Conservation (phyloP, 1,284 basidiomycete species). For the Trichosporon asahii region DNA sequence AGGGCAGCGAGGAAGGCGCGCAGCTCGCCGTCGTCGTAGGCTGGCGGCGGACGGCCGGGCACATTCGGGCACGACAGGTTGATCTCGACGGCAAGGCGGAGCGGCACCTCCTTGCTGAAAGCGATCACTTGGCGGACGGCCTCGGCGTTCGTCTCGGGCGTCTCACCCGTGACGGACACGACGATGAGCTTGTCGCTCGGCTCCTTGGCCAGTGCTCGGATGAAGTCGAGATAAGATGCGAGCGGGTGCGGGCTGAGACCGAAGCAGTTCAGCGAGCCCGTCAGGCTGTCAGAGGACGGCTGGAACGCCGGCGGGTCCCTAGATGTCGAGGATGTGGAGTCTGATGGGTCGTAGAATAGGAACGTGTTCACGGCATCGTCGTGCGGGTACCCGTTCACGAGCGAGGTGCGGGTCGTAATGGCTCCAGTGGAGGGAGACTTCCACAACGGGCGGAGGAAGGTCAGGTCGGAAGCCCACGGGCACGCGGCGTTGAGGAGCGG, state of each 20-base stretch:
- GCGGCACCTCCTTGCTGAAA: background rate
- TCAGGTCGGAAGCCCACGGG: constrained; percentile 22
- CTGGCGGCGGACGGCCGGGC: constrained; percentile 23
- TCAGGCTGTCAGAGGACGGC: background rate
- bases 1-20: constrained; percentile 18
- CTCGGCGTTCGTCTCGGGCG: constrained; percentile 16
- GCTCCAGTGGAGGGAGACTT: constrained; percentile 17
- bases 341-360: constrained; percentile 20
- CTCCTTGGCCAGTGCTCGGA: constrained; percentile 8
- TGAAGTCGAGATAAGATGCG: constrained; percentile 13
- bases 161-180: constrained; percentile 20
- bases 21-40: constrained; percentile 23
- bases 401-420: constrained; percentile 24
- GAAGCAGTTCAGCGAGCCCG: constrained; percentile 22
- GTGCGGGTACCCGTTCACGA: constrained; percentile 24
- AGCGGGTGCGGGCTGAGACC: constrained; percentile 20
- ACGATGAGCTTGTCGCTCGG: constrained; percentile 18
- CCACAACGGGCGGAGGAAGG: constrained; percentile 17
- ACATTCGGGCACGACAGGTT: constrained; percentile 27
- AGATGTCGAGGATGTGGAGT: background rate
- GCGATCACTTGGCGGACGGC: constrained; percentile 17
- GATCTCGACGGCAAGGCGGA: constrained; percentile 21
- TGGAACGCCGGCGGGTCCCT: constrained; percentile 3
- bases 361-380: constrained; percentile 26
- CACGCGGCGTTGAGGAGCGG: constrained; percentile 25